Evolutionary conservation across 257 asterid species (phyloP), one percentile per base, ranked within the genome.

Genomic region (Capsicum baccatum): DNA sequence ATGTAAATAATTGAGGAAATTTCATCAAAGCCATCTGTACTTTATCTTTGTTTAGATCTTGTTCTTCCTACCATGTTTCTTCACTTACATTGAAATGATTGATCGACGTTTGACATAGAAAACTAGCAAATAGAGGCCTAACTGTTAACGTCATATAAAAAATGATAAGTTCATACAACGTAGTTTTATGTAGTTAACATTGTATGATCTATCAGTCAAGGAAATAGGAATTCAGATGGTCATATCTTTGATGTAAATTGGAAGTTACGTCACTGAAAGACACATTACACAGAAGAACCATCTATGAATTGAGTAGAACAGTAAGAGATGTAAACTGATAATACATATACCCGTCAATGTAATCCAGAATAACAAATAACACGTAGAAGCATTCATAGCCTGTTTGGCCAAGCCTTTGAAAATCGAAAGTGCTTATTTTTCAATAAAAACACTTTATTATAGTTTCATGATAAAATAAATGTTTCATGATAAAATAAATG

Each of bases 221-320:
- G 98, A 94, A 87, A 84, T 85, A 86, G 85, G 96, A 92, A 85
- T 79, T 90, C 90, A 88, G 86, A 88, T 81, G 83, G 89, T 92
- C 93, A 21, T 91, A 87, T 86, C 90, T 88, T 87, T 95, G 98
- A 85, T 85, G 94, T 79, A 91, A 87, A 88, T 89, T 88, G 91
- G 92, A 90, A 70, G 91, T 92, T 79, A 96, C 83, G 84, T 92
- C 89, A 89, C 97, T 92, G 88, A 96, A 83, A 71, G 99, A 96
- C 85, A 94, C 84, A 84, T 94, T 96, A 87, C 98, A 92, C 89
- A 96, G 81, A 55, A 98, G 99, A 86, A 94, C 96, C 92, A 96
- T 93, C 99, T 94, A 87, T 92, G 89, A 81, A 82, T 84, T 71
- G 70, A 87, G 69, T 83, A 69, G 54, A 73, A 79, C 66, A 60